These are phyloP conservation scores for Solanum stenotomum DNA, from an alignment of 257 asterid species.

Conservation along the genomic window DNA sequence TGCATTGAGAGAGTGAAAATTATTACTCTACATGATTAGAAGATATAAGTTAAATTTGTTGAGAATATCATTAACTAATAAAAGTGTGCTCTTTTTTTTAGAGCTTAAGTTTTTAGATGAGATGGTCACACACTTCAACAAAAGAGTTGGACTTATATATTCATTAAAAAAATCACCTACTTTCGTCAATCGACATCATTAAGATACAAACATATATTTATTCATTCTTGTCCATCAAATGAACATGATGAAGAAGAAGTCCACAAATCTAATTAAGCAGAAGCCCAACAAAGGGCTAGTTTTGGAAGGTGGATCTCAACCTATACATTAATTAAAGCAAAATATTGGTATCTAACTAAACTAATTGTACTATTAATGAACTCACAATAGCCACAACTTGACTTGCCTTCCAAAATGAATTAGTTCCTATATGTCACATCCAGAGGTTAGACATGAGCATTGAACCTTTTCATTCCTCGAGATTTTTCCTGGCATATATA, in stretches of 20 bases:
- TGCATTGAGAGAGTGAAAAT: not conserved
- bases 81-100: not conserved
- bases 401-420: not conserved
- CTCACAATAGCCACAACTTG: slow-evolving; percentile 1
- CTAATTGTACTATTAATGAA: not conserved
- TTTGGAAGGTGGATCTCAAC: not conserved
- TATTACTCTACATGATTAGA: not conserved
- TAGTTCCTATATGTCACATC: not conserved
- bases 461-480: not conserved
- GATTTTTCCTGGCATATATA: not conserved
- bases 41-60: too few species aligned
- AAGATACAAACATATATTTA: not conserved
- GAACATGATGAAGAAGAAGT: not conserved
- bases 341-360: not conserved
- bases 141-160: not conserved
- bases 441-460: not conserved
- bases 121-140: not conserved
- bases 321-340: not conserved
- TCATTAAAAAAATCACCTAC: not conserved
- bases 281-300: not conserved
- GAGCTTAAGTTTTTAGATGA: not conserved
- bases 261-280: not conserved
- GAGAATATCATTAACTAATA: not conserved
- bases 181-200: not conserved
- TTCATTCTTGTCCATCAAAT: not conserved